These are phyloP conservation scores for Phytophthora europaea DNA, from an alignment of 352 stramenopile species.

Conservation along the genomic window DNA sequence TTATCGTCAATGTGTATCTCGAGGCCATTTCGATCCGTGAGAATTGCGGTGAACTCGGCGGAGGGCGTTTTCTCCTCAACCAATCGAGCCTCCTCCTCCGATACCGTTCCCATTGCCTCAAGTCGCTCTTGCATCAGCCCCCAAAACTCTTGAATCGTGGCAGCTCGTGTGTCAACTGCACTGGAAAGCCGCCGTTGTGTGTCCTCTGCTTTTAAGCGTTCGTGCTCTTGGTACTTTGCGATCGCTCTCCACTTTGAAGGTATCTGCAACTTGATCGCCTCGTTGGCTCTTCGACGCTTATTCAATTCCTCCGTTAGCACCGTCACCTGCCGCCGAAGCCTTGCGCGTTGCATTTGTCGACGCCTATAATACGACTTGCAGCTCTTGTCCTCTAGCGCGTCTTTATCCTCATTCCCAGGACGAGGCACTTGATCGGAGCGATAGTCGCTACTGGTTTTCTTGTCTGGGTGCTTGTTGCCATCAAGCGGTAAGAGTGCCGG, in stretches of 20 bases:
- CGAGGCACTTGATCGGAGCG: no score
- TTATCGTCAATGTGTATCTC: not conserved
- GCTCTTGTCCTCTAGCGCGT: not conserved
- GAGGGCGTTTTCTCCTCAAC: not conserved
- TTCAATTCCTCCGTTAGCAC: conserved; percentile 22
- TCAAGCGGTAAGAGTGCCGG: not conserved
- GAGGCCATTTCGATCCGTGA: not conserved
- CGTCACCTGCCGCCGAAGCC: conserved; percentile 10
- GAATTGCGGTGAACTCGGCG: not conserved
- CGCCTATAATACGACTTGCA: conserved; percentile 3
- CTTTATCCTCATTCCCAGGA: not conserved
- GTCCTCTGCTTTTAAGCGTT: conserved; percentile 11
- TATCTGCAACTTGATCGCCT: not conserved
- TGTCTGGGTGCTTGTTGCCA: not conserved
- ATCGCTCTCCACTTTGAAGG: conserved; percentile 14
- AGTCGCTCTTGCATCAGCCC: not conserved
- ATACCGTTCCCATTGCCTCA: not conserved
- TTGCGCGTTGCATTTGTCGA: conserved; percentile 23
- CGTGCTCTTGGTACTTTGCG: conserved; percentile 7
- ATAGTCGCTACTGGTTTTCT: no score
- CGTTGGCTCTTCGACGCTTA: not conserved
- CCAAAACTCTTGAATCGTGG: conserved; percentile 19
- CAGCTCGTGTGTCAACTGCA: conserved; percentile 10
- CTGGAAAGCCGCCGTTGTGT: conserved; percentile 13
- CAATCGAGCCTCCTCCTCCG: not conserved